Evolutionary conservation across 306 rosid species (phyloP), one percentile per base, ranked within the genome.

Genomic region (Medicago ruthenica): DNA sequence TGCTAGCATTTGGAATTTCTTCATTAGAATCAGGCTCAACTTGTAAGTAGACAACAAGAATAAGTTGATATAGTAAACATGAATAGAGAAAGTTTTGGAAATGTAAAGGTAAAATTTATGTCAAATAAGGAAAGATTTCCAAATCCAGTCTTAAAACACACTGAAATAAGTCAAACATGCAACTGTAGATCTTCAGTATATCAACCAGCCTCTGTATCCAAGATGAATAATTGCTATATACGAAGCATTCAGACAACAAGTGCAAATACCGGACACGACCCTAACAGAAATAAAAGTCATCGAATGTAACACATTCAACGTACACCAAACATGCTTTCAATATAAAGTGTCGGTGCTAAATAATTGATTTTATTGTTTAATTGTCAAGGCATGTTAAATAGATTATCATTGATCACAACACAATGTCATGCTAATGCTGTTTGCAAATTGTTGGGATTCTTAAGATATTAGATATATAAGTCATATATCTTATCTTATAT

Each of bases 1-100:
- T 31, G 73, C 45, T 85, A 60, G 13, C 61, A 55, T 18, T 20
- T 20, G 31, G 34, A 71, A 82, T 87, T 81, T 80, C 87, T 74
- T 84, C 84, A 58, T 84, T 83, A 42, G 84, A 82, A 64, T 85
- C 85, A 76, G 86, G 84, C 81, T 82, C 88, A 57, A 75, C 84
- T 85, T 79, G 75, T 79, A 73, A 63, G 40, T 31, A 67, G 7
- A 68, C 59, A 61, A 76, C 18, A 65, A 40, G 34, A 21, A 77
- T 51, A 48, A 48, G 24, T 70, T 27, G 51, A 50, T 17, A 59
- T 16, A 20, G n/a, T 65, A 48, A 24, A 51, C 73, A 39, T 73
- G 69, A 53, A 62, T 12, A 58, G 34, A 61, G 18, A 40, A 27
- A 59, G 1, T 36, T 36, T 11, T 16, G 10, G 6, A 45, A 45